Evolutionary conservation across 495 filamentous ascomycete species (phyloP).

Genomic region (Penicillium goetzii): DNA sequence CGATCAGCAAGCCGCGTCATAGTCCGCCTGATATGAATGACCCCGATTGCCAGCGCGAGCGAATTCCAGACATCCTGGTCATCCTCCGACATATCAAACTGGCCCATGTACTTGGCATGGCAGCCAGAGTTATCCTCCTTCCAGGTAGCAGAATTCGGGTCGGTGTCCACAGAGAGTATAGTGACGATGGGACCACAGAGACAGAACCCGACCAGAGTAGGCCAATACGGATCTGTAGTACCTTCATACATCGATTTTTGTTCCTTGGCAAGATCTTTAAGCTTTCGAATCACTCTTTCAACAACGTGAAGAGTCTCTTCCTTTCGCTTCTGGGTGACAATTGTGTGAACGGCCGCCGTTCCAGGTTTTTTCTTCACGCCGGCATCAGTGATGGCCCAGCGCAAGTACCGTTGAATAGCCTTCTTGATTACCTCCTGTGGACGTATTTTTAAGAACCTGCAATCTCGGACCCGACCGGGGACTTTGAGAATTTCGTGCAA

Average conservation of each 20-base stretch:
- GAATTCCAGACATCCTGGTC: conserved; percentile 55
- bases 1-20: conserved; percentile 36
- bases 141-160: conserved; percentile 25
- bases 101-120: conserved; percentile 36
- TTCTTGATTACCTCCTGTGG: conserved; percentile 40
- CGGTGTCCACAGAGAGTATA: conserved; percentile 43
- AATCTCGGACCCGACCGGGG: conserved; percentile 48
- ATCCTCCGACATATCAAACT: conserved; percentile 43
- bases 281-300: conserved; percentile 30
- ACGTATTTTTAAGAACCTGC: conserved; percentile 25
- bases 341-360: conserved; percentile 38
- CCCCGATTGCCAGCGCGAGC: conserved; percentile 46
- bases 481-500: conserved; percentile 42
- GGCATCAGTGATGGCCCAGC: conserved; percentile 49
- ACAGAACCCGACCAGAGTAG: conserved; percentile 43
- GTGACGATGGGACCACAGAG: conserved; percentile 48
- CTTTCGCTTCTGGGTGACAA: conserved; percentile 34
- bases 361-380: conserved; percentile 25
- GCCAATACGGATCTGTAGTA: conserved; percentile 18
- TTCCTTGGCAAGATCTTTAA: conserved; percentile 34
- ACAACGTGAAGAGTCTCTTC: conserved; percentile 40
- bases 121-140: conserved; percentile 13
- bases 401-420: conserved; percentile 43
- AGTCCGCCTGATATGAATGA: conserved; percentile 43
- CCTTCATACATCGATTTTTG: conserved; percentile 24